Evolutionary conservation across 139 green algal genomes (phyloP).

Genomic region (Closterium sp.): DNA sequence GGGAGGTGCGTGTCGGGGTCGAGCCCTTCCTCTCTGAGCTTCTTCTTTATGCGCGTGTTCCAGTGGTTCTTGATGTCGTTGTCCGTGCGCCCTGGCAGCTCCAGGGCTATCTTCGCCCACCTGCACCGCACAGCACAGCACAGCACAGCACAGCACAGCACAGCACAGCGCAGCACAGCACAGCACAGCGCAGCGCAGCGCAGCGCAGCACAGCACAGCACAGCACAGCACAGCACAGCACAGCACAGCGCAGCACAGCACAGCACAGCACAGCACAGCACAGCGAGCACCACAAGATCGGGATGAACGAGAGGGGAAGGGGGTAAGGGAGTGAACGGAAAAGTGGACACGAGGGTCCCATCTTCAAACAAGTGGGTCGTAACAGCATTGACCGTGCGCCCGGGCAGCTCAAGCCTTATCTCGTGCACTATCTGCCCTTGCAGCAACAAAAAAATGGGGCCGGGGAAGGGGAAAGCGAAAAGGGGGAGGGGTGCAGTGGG

Average conservation of each 20-base stretch:
- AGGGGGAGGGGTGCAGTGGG: too few species aligned
- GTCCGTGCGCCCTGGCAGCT: slow-evolving; percentile 68
- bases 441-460: too few species aligned
- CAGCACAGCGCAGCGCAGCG: slow-evolving; percentile 27
- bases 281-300: not conserved
- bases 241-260: slow-evolving; percentile 16
- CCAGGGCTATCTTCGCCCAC: slow-evolving; percentile 56
- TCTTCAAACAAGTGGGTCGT: slow-evolving; percentile 85
- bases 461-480: too few species aligned
- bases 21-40: slow-evolving; percentile 22
- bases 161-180: slow-evolving; percentile 21
- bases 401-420: slow-evolving; percentile 51
- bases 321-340: not conserved
- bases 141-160: slow-evolving; percentile 32
- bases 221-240: slow-evolving; percentile 18
- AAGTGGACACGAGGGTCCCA: slow-evolving; percentile 58
- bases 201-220: slow-evolving; percentile 26
- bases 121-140: slow-evolving; percentile 31
- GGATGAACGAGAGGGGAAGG: not conserved
- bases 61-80: slow-evolving; percentile 94
- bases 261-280: slow-evolving; percentile 28
- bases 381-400: slow-evolving; percentile 82
- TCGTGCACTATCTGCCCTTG: slow-evolving; percentile 49
- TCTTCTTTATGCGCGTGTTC: slow-evolving; percentile 58
- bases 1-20: slow-evolving; percentile 32